Conservation (phyloP, 208 protist genomes). For the Phytomonas sp. region DNA sequence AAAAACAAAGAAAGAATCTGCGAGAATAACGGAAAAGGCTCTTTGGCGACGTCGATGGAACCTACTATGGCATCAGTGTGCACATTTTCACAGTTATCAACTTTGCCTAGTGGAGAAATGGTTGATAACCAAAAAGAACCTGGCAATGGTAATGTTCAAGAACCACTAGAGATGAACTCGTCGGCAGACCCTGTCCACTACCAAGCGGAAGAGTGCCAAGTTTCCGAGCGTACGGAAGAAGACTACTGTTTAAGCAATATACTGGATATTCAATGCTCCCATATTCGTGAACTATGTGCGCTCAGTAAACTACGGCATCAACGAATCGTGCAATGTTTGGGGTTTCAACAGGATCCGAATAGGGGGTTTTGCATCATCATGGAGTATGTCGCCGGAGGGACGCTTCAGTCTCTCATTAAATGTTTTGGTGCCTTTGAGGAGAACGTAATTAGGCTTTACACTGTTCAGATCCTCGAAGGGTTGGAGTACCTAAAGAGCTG, state of each 20-base stretch:
- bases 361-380: slow-evolving; percentile 73
- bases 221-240: neutral
- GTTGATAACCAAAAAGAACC: neutral
- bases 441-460: slow-evolving; percentile 80
- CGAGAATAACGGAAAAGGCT: neutral
- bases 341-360: slow-evolving; percentile 39
- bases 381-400: slow-evolving; percentile 87
- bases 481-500: slow-evolving; percentile 67
- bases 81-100: neutral
- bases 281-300: slow-evolving; percentile 67
- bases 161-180: neutral
- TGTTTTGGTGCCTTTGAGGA: slow-evolving; percentile 81
- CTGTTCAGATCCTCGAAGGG: slow-evolving; percentile 76
- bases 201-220: neutral
- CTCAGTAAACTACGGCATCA: slow-evolving; percentile 65
- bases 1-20: neutral
- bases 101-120: neutral
- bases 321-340: slow-evolving; percentile 79
- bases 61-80: neutral
- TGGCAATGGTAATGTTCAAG: neutral
- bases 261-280: slow-evolving; percentile 1
- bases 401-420: slow-evolving; percentile 70
- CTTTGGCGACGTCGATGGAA: neutral
- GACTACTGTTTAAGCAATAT: neutral
- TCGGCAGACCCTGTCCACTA: neutral